These are phyloP conservation scores for Pulveroboletus ravenelii DNA, from an alignment of 768 basidiomycete genomes.

Conservation along the genomic window DNA sequence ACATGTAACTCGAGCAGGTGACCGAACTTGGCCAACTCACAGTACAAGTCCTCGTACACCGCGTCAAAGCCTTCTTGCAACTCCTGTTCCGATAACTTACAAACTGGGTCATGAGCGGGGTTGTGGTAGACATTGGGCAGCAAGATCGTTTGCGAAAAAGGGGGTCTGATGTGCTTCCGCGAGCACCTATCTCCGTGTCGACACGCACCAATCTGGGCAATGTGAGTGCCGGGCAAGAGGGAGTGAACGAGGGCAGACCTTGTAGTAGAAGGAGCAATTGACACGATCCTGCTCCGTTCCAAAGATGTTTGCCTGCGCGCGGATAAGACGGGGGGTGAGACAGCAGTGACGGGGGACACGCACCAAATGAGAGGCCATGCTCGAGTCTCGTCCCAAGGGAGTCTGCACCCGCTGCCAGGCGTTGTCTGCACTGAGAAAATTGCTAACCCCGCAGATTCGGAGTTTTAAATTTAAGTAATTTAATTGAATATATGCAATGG, in stretches of 20 bases:
- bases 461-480: conserved; percentile 8
- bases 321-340: conserved; percentile 1
- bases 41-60: conserved; percentile 93
- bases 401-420: background rate
- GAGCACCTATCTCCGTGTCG: conserved; percentile 98
- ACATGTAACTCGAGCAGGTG: conserved; percentile 94
- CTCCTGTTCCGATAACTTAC: conserved; percentile 83
- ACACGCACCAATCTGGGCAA: conserved; percentile 87
- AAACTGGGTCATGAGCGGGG: conserved; percentile 88
- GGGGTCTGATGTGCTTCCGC: conserved; percentile 95
- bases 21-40: conserved; percentile 92
- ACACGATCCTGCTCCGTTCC: conserved; percentile 94
- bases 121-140: conserved; percentile 98
- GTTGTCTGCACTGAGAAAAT: conserved; percentile 8
- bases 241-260: conserved; percentile 44
- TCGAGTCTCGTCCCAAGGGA: background rate
- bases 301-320: conserved; percentile 82
- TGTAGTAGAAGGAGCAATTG: conserved; percentile 99
- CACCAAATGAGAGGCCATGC: conserved; percentile 77
- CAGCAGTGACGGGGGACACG: conserved; percentile 3
- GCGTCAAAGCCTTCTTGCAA: conserved; percentile 89
- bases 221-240: conserved; percentile 2
- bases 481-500: too few species aligned
- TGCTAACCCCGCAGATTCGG: conserved; percentile 20
- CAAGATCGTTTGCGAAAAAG: conserved; percentile 95